Conservation (phyloP, 2,329 filamentous ascomycete species). For the Calonectria pseudoturangicola region DNA sequence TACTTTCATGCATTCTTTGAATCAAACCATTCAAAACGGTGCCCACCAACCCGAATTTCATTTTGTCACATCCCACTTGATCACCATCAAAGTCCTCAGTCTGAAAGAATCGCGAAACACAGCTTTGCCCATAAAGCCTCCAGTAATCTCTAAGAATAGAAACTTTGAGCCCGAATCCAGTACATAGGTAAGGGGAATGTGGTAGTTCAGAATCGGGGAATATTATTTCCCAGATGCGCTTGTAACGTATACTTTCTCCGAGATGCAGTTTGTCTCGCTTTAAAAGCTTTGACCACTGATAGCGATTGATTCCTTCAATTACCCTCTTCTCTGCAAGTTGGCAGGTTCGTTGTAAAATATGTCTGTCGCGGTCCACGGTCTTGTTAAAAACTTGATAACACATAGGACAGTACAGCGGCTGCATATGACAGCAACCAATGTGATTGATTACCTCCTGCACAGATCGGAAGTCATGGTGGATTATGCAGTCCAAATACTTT, state of each 20-base stretch:
- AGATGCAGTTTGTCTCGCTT: background rate
- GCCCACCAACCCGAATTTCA: background rate
- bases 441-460: slow-evolving; percentile 1
- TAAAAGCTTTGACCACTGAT: background rate
- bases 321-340: background rate
- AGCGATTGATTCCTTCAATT: slow-evolving; percentile 5
- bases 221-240: background rate
- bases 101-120: background rate
- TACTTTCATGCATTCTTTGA: background rate
- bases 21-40: background rate
- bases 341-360: background rate
- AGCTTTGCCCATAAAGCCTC: background rate
- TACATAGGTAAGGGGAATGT: background rate
- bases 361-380: background rate
- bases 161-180: background rate
- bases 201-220: background rate
- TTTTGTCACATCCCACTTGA: background rate
- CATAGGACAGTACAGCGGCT: slow-evolving; percentile 12
- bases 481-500: background rate
- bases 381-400: background rate
- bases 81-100: accelerated
- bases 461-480: background rate
- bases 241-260: background rate
- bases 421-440: background rate
- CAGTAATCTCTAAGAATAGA: slow-evolving; percentile 18